phyloP scores from a whole-genome alignment of 768 basidiomycete species.

The Clitopilus passeckerianus region DNA sequence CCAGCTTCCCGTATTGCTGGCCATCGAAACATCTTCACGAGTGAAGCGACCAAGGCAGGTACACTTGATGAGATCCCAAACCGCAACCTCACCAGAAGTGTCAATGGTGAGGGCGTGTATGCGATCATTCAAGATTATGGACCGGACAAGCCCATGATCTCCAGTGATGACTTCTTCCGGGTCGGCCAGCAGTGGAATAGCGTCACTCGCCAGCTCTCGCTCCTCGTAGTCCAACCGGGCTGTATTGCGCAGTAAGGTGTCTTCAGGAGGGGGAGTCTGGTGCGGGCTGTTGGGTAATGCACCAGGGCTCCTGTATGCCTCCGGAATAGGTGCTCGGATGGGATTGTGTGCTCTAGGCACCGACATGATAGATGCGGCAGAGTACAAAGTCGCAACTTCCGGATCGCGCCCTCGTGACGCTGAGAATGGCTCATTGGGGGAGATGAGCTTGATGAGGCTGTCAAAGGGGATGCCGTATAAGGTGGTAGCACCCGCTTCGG shows the following conservation, averaged over 20 bases:
- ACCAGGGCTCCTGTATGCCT: background rate
- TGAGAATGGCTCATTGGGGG: conserved; percentile 59
- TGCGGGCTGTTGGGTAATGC: conserved; percentile 19
- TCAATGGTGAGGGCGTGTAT: conserved; percentile 90
- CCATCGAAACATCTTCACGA: conserved; percentile 59
- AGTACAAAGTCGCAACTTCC: conserved; percentile 82
- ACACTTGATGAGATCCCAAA: conserved; percentile 88
- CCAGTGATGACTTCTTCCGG: conserved; percentile 77
- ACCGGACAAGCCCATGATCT: conserved; percentile 77
- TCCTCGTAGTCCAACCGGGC: conserved; percentile 53
- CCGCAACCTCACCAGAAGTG: conserved; percentile 80
- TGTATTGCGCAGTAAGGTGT: conserved; percentile 30
- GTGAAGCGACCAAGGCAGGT: conserved; percentile 68
- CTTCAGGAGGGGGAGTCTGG: conserved; percentile 29
- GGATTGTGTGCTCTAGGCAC: conserved; percentile 40
- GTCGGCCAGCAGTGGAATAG: conserved; percentile 41
- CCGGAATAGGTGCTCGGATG: conserved; percentile 9
- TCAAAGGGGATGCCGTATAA: conserved; percentile 67
- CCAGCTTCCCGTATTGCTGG: conserved; percentile 44
- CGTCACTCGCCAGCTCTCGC: conserved; percentile 81
- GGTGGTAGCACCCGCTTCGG: conserved; percentile 25
- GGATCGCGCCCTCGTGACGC: conserved; percentile 50
- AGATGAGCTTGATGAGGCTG: conserved; percentile 63
- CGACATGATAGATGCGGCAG: conserved; percentile 77
- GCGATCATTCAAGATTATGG: conserved; percentile 79